Percentiles rank a stretch among this genome's conserved stretches.
phyloP scores from a whole-genome alignment of 371 early-diverging fungal genomes.

The Thermomucor indicae-seudaticae region DNA sequence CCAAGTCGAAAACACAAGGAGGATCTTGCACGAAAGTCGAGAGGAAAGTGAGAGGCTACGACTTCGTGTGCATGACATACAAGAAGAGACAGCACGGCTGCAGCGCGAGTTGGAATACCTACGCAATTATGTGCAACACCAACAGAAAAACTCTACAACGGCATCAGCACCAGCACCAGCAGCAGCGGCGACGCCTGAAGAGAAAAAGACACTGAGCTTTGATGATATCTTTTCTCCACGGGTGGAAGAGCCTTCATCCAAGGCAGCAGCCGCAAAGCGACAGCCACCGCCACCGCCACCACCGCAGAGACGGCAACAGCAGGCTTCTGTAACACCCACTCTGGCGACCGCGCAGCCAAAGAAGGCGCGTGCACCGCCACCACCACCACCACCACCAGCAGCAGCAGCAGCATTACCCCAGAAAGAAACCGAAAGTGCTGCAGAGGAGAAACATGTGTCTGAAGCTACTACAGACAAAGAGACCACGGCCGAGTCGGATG shows the following conservation, averaged over 20 bases:
- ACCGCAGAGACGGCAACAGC: conserved; percentile 38
- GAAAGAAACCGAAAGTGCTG: background rate
- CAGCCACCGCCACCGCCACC: conserved; percentile 16
- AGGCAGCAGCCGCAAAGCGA: background rate
- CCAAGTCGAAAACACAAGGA: conserved; percentile 8
- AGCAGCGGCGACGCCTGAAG: background rate
- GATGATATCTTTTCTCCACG: conserved; percentile 5
- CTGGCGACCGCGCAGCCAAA: conserved; percentile 5
- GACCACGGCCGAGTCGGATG: no score
- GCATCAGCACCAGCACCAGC: background rate
- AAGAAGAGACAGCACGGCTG: conserved; percentile 25
- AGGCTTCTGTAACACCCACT: conserved; percentile 1
- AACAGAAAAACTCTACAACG: conserved; percentile 18
- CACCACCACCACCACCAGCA: conserved; percentile 14
- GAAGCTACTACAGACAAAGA: no score
- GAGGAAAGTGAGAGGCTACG: conserved; percentile 26
- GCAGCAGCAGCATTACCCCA: background rate
- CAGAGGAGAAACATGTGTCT: background rate
- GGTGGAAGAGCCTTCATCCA: background rate
- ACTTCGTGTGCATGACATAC: conserved; percentile 30
- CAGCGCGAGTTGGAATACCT: conserved; percentile 22
- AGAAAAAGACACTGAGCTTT: conserved; percentile 4
- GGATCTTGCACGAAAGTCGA: conserved; percentile 20
- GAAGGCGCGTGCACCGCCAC: conserved; percentile 17
- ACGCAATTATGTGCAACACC: conserved; percentile 18